Evolutionary conservation across 805 yeast species (phyloP), one percentile per base, ranked within the genome.

Genomic region (Kregervanrija fluxuum): DNA sequence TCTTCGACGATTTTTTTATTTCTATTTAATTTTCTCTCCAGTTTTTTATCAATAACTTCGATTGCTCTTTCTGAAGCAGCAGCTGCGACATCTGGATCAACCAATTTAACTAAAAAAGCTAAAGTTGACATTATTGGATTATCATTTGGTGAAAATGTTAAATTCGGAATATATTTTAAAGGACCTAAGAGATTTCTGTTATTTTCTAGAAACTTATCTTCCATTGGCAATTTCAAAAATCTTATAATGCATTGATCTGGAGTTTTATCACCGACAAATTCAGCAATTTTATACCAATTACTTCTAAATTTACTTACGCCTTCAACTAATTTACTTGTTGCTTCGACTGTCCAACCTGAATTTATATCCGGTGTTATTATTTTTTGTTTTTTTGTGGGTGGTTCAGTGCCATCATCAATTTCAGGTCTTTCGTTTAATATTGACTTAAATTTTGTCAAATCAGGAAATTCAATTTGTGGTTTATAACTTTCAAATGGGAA

Each of bases 101-200:
- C 95, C 41, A 90, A 66, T 34, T 87, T 81, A 0, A 90, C 80
- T 64, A 93, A 69, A 63, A 90, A 93, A 11, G 96, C 82, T 50
- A 93, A 74, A n/a, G 95, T 91, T 33, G 95, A 83, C 68, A 93
- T 74, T 3, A 93, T 89, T 2, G 99, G 99, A 62, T 93, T 93
- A 54, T 93, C 98, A 30, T 82, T 78, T 37, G 87, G 77, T 33
- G 87, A 78, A 41, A 86, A 82, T 11, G 98, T 96, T 41, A 91
- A 72, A 60, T 87, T 84, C 3, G 95, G 83, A 4, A 91, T 82
- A 61, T 76, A 88, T 58, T 82, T 85, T 51, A 90, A 71, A 11
- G 95, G 85, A 0, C 93, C 90, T 14, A 84, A 61, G 33, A 75
- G 71, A 10, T 69, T 67, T 35, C 53, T 63, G 33, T 66, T 60